A percentile compares a stretch with the other conserved stretches of the same genome.
These are phyloP conservation scores for Lizonia empirigonia DNA, from an alignment of 2,329 filamentous ascomycete genomes.

Conservation along the genomic window DNA sequence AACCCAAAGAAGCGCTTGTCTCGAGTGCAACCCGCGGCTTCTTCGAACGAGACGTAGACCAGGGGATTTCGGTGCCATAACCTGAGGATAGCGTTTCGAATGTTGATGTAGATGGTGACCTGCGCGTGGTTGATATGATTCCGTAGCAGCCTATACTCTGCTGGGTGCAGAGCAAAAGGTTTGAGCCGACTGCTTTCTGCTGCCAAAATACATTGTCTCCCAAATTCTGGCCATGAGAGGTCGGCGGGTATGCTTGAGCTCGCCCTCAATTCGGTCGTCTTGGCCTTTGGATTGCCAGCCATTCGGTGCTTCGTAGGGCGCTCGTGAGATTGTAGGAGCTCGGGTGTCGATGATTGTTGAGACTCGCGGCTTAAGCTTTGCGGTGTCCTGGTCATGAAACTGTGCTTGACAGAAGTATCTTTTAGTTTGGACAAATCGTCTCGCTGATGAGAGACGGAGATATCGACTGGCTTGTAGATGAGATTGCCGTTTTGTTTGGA, in stretches of 20 bases:
- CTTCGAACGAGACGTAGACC: conserved; percentile 77
- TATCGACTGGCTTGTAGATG: conserved; percentile 19
- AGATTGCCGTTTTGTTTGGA: conserved; percentile 19
- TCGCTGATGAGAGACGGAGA: conserved; percentile 9
- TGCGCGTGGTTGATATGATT: conserved; percentile 84
- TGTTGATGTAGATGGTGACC: conserved; percentile 94
- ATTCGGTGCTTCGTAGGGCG: conserved; percentile 25
- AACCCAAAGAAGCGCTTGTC: conserved; percentile 88
- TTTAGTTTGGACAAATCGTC: conserved; percentile 20
- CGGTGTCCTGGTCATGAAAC: conserved; percentile 31
- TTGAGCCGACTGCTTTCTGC: conserved; percentile 89
- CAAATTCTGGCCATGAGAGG: conserved; percentile 76
- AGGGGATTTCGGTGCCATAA: conserved; percentile 89
- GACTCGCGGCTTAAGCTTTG: conserved; percentile 29
- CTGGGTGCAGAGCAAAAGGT: conserved; percentile 83
- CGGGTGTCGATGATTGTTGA: conserved; percentile 42
- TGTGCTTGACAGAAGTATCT: conserved; percentile 15
- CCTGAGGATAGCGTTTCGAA: conserved; percentile 89
- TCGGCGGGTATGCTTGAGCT: conserved; percentile 83
- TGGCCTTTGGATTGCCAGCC: conserved; percentile 30
- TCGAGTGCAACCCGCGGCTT: conserved; percentile 88
- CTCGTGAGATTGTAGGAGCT: conserved; percentile 34
- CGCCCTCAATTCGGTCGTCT: conserved; percentile 52
- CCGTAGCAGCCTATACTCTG: conserved; percentile 81
- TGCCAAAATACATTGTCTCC: conserved; percentile 86